Evolutionary conservation across 1,284 basidiomycete genomes (phyloP).

Genomic region (Ustilago trichophora): DNA sequence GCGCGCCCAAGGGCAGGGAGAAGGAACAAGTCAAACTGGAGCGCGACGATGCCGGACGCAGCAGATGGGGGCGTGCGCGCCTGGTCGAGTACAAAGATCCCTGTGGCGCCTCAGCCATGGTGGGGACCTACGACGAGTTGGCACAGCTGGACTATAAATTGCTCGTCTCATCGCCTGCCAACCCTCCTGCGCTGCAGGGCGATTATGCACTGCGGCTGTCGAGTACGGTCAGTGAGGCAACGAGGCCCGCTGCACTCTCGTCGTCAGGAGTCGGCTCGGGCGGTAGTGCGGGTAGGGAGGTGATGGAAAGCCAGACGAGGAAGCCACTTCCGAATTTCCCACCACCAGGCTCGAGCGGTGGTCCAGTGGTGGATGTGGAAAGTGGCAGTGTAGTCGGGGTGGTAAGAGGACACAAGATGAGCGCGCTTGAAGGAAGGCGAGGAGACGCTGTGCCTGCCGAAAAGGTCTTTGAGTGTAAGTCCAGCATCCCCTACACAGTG

Average conservation of each 20-base stretch:
- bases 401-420: constrained; percentile 74
- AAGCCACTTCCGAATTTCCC: constrained; percentile 68
- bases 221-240: constrained; percentile 15
- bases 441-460: constrained; percentile 79
- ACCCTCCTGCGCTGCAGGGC: constrained; percentile 45
- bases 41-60: constrained; percentile 47
- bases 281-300: background rate
- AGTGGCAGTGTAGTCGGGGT: constrained; percentile 76
- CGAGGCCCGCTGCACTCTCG: background rate
- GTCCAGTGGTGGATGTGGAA: constrained; percentile 75
- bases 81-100: constrained; percentile 63
- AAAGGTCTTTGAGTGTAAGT: constrained; percentile 75
- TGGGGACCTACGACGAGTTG: constrained; percentile 76
- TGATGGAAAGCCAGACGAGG: constrained; percentile 22
- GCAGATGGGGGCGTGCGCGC: constrained; percentile 59
- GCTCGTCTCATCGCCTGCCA: constrained; percentile 41
- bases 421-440: constrained; percentile 71
- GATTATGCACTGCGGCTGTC: constrained; percentile 29
- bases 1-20: constrained; percentile 38
- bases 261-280: background rate
- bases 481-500: too few species aligned
- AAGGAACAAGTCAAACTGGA: constrained; percentile 45
- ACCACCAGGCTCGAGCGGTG: constrained; percentile 76
- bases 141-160: constrained; percentile 70
- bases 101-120: constrained; percentile 51